Evolutionary conservation across 495 filamentous ascomycete species (phyloP).

Genomic region (Podospora pseudoanserina): DNA sequence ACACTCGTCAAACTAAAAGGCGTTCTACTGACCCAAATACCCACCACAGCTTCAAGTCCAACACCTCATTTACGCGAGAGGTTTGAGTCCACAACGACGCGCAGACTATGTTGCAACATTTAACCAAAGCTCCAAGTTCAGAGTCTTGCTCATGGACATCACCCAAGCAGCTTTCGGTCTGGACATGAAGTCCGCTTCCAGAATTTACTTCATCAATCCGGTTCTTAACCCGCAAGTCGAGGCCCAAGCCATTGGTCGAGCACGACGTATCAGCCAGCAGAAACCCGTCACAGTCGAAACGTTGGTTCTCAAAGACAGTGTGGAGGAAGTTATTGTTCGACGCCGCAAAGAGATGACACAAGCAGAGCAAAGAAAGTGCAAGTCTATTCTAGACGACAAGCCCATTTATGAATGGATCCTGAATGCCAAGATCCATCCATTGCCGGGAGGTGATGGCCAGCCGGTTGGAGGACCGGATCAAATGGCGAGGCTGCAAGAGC

Average conservation of each 20-base stretch:
- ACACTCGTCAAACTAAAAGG: background rate
- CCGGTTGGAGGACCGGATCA: constrained; percentile 41
- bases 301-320: constrained; percentile 70
- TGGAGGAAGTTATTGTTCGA: constrained; percentile 81
- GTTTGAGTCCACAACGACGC: constrained; percentile 54
- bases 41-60: constrained; percentile 56
- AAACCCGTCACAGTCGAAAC: constrained; percentile 83
- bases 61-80: constrained; percentile 77
- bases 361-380: constrained; percentile 65
- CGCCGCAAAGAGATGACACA: constrained; percentile 73
- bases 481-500: constrained; percentile 51
- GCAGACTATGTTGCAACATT: constrained; percentile 75
- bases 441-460: constrained; percentile 42
- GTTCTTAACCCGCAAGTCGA: constrained; percentile 83
- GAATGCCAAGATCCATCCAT: constrained; percentile 61
- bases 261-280: constrained; percentile 81
- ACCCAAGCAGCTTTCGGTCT: constrained; percentile 82
- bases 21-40: background rate
- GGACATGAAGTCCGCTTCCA: constrained; percentile 73
- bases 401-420: constrained; percentile 76
- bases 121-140: constrained; percentile 59
- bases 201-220: constrained; percentile 90
- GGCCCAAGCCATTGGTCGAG: constrained; percentile 88
- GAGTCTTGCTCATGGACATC: constrained; percentile 87
- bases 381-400: constrained; percentile 68